A percentile compares a stretch with the other conserved stretches of the same genome.
These are phyloP conservation scores for Henckelia pumila DNA, from an alignment of 257 asterid species.

Conservation along the genomic window DNA sequence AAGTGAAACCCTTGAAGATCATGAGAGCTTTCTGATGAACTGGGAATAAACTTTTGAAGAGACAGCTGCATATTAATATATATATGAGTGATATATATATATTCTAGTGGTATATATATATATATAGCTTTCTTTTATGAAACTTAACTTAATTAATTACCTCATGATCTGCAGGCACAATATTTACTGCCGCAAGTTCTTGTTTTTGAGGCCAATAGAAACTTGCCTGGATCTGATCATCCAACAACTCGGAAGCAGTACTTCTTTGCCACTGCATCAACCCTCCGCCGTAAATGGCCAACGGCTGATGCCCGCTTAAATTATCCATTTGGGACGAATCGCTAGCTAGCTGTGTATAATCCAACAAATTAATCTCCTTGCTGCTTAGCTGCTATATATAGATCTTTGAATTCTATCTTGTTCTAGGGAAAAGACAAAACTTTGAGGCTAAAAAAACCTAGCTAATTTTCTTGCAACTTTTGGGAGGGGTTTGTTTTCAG, in stretches of 20 bases:
- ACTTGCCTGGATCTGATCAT: slow-evolving; percentile 57
- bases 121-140: not conserved
- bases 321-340: slow-evolving; percentile 26
- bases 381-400: slow-evolving; percentile 21
- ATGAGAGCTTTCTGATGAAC: slow-evolving; percentile 24
- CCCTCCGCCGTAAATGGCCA: slow-evolving; percentile 36
- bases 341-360: slow-evolving; percentile 34
- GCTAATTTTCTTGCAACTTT: not conserved
- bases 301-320: slow-evolving; percentile 22
- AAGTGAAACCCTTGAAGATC: slow-evolving; percentile 45
- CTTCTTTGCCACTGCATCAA: slow-evolving; percentile 47
- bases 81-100: no score
- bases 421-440: not conserved
- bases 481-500: not conserved
- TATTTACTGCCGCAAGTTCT: not conserved
- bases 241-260: slow-evolving; percentile 27
- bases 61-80: no score
- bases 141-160: no score
- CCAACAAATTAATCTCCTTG: slow-evolving; percentile 22
- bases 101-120: no score
- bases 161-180: slow-evolving; percentile 24
- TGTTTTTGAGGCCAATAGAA: not conserved
- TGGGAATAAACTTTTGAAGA: slow-evolving; percentile 29
- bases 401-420: no score
- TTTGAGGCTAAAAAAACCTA: not conserved